A percentile compares a stretch with the other conserved stretches of the same genome.
Evolutionary conservation across 495 filamentous ascomycete species (phyloP).

Genomic region (Penicillium antarcticum): DNA sequence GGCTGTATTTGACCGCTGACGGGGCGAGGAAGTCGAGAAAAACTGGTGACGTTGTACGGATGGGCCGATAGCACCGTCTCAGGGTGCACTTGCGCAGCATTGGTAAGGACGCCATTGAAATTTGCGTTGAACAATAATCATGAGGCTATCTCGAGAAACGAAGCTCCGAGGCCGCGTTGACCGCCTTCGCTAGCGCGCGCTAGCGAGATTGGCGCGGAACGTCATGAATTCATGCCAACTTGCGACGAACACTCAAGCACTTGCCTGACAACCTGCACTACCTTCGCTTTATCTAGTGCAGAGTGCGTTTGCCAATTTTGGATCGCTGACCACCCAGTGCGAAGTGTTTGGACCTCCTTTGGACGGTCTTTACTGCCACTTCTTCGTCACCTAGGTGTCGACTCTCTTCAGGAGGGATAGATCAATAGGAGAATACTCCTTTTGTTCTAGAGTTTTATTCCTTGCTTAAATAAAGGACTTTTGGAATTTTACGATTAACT

Average conservation of each 20-base stretch:
- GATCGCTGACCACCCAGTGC: background rate
- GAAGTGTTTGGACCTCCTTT: background rate
- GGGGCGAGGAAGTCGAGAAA: slow-evolving; percentile 46
- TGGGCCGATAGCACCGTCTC: slow-evolving; percentile 12
- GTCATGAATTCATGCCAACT: slow-evolving; percentile 29
- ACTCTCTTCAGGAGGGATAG: slow-evolving; percentile 6
- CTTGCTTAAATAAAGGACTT: background rate
- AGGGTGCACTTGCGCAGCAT: slow-evolving; percentile 19
- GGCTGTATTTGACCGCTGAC: slow-evolving; percentile 18
- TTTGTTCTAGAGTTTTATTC: background rate
- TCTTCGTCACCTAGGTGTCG: background rate
- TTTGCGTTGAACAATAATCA: background rate
- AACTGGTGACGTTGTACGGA: slow-evolving; percentile 17
- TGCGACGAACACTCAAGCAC: slow-evolving; percentile 12
- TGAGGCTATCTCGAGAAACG: background rate
- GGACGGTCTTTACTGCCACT: background rate
- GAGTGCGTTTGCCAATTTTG: background rate
- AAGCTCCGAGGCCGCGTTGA: slow-evolving; percentile 4
- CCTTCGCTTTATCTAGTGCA: slow-evolving; percentile 2
- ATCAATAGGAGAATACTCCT: background rate
- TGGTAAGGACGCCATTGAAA: slow-evolving; percentile 13
- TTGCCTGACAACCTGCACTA: background rate
- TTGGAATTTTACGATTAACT: background rate
- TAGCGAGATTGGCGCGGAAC: slow-evolving; percentile 24
- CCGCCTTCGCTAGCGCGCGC: slow-evolving; percentile 23